These are phyloP conservation scores for Cerrena zonata DNA, from an alignment of 1,284 basidiomycete genomes.

Conservation along the genomic window DNA sequence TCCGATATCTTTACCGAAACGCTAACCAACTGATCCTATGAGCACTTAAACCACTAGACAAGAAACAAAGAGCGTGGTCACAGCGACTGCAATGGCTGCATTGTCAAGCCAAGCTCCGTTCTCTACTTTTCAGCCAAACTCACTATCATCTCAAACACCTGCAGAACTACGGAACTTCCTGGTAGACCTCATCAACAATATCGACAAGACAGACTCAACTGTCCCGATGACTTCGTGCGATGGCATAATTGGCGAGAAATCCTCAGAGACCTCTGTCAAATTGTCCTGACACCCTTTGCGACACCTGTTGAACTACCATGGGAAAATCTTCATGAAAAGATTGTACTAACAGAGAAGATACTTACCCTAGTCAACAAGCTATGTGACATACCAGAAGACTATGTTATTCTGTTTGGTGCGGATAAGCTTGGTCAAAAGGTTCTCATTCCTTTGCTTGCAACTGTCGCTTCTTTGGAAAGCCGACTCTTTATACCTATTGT, in stretches of 20 bases:
- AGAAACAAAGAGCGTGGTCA: background rate
- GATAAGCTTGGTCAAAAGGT: conserved; percentile 42
- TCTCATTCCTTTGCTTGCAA: conserved; percentile 45
- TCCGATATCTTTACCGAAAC: background rate
- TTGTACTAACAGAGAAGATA: conserved; percentile 47
- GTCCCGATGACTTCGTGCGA: background rate
- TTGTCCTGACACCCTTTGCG: conserved; percentile 47
- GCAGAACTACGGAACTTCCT: background rate
- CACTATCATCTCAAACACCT: background rate
- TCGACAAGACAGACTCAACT: background rate
- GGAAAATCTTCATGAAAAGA: conserved; percentile 51
- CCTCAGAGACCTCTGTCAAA: conserved; percentile 39
- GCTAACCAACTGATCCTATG: background rate
- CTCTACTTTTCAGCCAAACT: background rate
- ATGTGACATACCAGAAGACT: conserved; percentile 41
- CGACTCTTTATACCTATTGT: conserved; percentile 46
- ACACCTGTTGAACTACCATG: conserved; percentile 40
- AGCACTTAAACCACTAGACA: background rate
- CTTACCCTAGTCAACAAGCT: conserved; percentile 45
- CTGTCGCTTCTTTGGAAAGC: conserved; percentile 44
- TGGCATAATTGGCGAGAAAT: background rate
- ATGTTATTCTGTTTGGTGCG: conserved; percentile 39
- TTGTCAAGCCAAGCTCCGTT: background rate
- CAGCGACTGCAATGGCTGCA: background rate
- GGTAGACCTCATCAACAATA: background rate